A percentile compares a stretch with the other conserved stretches of the same genome.
Conservation (phyloP, 169 alveolate species). For the Cryptosporidium felis region DNA sequence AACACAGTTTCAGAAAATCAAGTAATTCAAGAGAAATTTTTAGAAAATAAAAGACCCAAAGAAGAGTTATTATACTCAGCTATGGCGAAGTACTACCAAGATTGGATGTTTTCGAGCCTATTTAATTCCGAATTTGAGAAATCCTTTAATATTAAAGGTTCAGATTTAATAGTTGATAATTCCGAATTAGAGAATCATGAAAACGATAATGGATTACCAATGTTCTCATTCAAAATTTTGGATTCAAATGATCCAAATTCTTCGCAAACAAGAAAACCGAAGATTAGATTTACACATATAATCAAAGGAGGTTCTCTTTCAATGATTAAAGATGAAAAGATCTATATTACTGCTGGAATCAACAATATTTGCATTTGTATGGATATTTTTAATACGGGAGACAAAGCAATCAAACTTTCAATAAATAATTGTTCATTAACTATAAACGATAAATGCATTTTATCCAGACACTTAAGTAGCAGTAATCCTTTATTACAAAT, state of each 20-base stretch:
- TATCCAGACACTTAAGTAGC: conserved; percentile 1
- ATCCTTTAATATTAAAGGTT: conserved; percentile 10
- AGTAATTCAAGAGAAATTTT: no score
- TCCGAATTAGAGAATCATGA: no score
- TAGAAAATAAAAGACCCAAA: no score
- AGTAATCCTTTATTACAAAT: conserved; percentile 12
- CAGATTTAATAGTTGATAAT: no score
- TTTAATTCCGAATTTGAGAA: conserved; percentile 2
- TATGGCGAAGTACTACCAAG: conserved; percentile 2
- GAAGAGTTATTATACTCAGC: no score
- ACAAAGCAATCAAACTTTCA: conserved; percentile 16
- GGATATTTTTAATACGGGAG: conserved; percentile 53
- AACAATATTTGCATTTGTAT: conserved; percentile 28
- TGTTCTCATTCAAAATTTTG: conserved; percentile 20
- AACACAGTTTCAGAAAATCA: no score
- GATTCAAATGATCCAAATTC: not conserved
- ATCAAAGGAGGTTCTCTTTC: conserved; percentile 62
- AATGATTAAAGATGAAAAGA: conserved; percentile 29
- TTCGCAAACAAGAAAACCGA: not conserved
- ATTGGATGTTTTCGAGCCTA: conserved; percentile 45
- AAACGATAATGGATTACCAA: conserved; percentile 39
- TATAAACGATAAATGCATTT: conserved; percentile 42
- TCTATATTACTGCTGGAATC: conserved; percentile 35
- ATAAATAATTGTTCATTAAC: conserved; percentile 41
- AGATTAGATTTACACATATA: conserved; percentile 10